A percentile compares a stretch with the other conserved stretches of the same genome.
These are phyloP conservation scores for Emergomyces pasteurianus DNA, from an alignment of 2,329 filamentous ascomycete species.

Conservation along the genomic window DNA sequence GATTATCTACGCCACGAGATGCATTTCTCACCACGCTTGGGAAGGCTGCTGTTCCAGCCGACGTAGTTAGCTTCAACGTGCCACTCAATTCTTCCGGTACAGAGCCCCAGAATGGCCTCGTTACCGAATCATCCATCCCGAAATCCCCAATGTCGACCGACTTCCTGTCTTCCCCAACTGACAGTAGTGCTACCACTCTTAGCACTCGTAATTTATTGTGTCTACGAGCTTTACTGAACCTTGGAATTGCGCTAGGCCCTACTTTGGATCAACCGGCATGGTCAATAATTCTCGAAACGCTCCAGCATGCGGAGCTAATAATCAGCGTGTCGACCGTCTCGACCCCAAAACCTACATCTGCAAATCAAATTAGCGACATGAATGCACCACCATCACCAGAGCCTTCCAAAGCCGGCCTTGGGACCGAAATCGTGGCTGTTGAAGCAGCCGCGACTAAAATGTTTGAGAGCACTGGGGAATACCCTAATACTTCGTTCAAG, in stretches of 20 bases:
- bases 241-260: slow-evolving; percentile 87
- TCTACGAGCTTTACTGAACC: slow-evolving; percentile 78
- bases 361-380: slow-evolving; percentile 19
- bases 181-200: slow-evolving; percentile 41
- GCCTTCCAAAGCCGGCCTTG: slow-evolving; percentile 52
- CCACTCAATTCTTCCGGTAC: slow-evolving; percentile 8
- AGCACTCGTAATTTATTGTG: slow-evolving; percentile 87
- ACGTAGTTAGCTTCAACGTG: slow-evolving; percentile 31
- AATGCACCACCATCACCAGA: slow-evolving; percentile 25
- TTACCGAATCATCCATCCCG: slow-evolving; percentile 16
- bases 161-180: slow-evolving; percentile 24
- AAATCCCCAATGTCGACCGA: slow-evolving; percentile 19
- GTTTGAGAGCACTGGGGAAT: slow-evolving; percentile 85
- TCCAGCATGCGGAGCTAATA: slow-evolving; percentile 87
- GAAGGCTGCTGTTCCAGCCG: slow-evolving; percentile 83
- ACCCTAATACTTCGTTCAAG: slow-evolving; percentile 69
- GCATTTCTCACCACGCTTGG: slow-evolving; percentile 89
- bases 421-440: slow-evolving; percentile 72
- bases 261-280: slow-evolving; percentile 67
- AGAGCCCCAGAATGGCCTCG: slow-evolving; percentile 16
- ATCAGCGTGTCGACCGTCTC: slow-evolving; percentile 38
- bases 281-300: slow-evolving; percentile 80
- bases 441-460: slow-evolving; percentile 76
- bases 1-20: slow-evolving; percentile 75
- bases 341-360: slow-evolving; percentile 17